Evolutionary conservation across 257 asterid genomes (phyloP).

Genomic region (Solanum ahanhuiri): DNA sequence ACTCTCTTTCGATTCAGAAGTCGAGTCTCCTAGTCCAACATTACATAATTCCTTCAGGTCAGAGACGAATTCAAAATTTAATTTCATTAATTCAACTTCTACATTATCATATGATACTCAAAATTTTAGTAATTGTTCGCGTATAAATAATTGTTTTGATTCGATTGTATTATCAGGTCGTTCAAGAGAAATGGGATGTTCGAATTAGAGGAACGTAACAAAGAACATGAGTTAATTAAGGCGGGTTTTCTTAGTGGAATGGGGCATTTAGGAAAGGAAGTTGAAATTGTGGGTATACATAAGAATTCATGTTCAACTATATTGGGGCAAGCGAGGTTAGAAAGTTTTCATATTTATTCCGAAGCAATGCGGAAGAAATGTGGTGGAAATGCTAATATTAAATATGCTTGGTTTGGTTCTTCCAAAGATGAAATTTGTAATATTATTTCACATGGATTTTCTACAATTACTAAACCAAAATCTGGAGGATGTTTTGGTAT

Average conservation of each 20-base stretch:
- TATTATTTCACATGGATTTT: constrained; percentile 29
- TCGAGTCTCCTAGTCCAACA: neutral
- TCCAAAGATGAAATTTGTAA: constrained; percentile 17
- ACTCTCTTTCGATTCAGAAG: neutral
- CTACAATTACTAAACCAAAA: neutral
- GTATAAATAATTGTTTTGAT: too few species aligned
- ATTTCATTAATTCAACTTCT: neutral
- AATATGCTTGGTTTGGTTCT: constrained; percentile 44
- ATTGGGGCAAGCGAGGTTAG: constrained; percentile 15
- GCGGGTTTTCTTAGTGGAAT: constrained; percentile 9
- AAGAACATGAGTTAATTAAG: constrained; percentile 10
- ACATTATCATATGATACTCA: neutral
- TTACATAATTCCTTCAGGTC: neutral
- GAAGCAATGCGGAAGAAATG: constrained; percentile 28
- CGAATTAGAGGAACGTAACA: constrained; percentile 8
- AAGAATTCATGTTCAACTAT: constrained; percentile 8
- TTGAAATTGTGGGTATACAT: constrained; percentile 21
- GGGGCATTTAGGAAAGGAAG: constrained; percentile 4
- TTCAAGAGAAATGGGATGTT: constrained; percentile 17
- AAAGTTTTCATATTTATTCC: constrained; percentile 17
- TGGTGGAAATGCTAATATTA: constrained; percentile 33
- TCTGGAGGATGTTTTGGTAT: constrained; percentile 14
- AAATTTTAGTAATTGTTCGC: neutral
- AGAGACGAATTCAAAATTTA: neutral
- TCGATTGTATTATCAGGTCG: neutral